Base-by-base conservation (phyloP, 2,329 filamentous ascomycete species). In the Rhinocladiella similis region DNA sequence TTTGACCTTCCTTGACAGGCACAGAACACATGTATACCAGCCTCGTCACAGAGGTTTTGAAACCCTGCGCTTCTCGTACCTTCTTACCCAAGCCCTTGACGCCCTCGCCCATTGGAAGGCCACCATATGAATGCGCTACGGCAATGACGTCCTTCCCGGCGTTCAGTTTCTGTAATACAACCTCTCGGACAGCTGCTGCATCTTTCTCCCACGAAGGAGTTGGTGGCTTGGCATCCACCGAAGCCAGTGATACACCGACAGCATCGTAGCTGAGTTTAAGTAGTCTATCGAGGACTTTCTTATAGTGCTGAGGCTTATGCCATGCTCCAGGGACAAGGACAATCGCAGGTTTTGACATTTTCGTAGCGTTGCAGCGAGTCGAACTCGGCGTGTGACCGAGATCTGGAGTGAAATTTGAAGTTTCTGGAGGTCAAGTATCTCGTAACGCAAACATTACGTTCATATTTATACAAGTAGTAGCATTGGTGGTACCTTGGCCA, bases 281-380 rank as follows among this genome's bases (percentile, higher is more conserved):
- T 4, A 69, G 53, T 10, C 57, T 53, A n/a, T 66, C 48, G 46
- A 48, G 16, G 16, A 48, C 20, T 33, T 48, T 48, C 10, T 33
- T 20, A 47, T 66, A 68, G 56, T 68, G 67, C 38, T 64, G 52
- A 2, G 67, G 67, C 12, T 56, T 55, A 47, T 68, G 67, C 62
- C 64, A 69, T 18, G 67, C 59, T n/a, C 67, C 67, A n/a, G 67
- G 67, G n/a, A 68, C 60, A 33, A 69, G 64, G n/a, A 69, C 56
- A 35, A 68, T 56, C 1, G 58, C 60, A 29, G 67, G 64, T 3
- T 61, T 64, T 20, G 57, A 22, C 67, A 69, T 69, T 41, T 13
- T 38, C 3, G 35, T 38, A 16, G 35, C 10, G 35, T 38, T 14
- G 35, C 12, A 13, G n/a, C 10, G 35, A 5, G 35, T 38, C 2